These are phyloP conservation scores for Mytilinidion resinicola DNA, from an alignment of 495 filamentous ascomycete genomes.

Conservation along the genomic window DNA sequence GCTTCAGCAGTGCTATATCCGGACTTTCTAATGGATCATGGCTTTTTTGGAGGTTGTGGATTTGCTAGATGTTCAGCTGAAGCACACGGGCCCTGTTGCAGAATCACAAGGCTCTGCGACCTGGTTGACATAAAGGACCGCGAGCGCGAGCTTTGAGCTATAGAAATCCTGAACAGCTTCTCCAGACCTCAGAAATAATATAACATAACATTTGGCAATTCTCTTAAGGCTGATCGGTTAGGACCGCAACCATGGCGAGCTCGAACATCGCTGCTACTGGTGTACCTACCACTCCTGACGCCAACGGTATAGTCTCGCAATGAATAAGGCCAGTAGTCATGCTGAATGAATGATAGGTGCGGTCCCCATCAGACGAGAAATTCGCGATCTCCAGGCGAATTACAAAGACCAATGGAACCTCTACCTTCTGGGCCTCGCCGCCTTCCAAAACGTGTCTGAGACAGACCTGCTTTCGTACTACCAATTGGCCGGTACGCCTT, in stretches of 20 bases:
- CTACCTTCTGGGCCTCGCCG: constrained; percentile 49
- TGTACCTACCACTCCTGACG: constrained; percentile 10
- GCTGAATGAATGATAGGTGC: constrained; percentile 7
- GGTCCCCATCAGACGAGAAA: constrained; percentile 14
- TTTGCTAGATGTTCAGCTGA: too few relatives aligned
- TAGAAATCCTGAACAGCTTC: too few relatives aligned
- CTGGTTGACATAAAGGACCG: too few relatives aligned
- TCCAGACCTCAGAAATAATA: too few relatives aligned
- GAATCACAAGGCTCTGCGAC: too few relatives aligned
- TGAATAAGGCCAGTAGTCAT: not conserved
- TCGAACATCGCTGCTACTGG: constrained; percentile 7
- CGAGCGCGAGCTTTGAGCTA: too few relatives aligned
- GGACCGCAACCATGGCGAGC: not conserved
- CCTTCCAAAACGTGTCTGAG: constrained; percentile 50
- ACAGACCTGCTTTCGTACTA: constrained; percentile 52
- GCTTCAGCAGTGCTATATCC: too few relatives aligned
- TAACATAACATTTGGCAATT: too few relatives aligned
- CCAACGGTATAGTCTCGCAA: constrained; percentile 3
- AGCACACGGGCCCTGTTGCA: too few relatives aligned
- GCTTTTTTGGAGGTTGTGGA: too few relatives aligned
- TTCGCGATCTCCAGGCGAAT: constrained; percentile 12
- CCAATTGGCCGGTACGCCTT: constrained; percentile 50
- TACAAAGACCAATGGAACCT: constrained; percentile 48
- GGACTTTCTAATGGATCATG: too few relatives aligned
- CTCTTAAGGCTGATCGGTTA: too few relatives aligned